Conservation (phyloP, 2,329 filamentous ascomycete species). For the Cordyceps fumosorosea region DNA sequence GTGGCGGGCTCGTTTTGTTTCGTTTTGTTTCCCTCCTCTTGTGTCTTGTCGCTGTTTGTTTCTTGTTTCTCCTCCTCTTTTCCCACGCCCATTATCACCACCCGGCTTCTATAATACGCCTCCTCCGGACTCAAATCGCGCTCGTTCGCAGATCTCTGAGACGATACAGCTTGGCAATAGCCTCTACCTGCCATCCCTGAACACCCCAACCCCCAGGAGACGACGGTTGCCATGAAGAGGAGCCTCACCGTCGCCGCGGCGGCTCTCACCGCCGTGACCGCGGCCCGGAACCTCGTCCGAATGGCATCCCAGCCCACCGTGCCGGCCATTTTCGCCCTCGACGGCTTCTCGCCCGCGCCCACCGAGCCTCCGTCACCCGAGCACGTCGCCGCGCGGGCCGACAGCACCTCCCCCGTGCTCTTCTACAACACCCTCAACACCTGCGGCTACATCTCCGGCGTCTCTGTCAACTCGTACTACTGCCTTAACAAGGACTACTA, state of each 20-base stretch:
- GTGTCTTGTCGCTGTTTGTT: background rate
- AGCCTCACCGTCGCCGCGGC: background rate
- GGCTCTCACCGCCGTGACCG: background rate
- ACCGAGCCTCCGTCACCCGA: constrained; percentile 22
- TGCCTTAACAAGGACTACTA: constrained; percentile 26
- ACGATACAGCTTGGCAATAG: background rate
- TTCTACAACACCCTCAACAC: constrained; percentile 44
- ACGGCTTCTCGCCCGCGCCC: constrained; percentile 9
- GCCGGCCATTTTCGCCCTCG: constrained; percentile 7
- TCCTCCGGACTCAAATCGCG: no score
- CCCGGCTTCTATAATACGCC: background rate
- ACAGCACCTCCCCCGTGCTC: constrained; percentile 21
- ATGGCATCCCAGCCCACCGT: constrained; percentile 8
- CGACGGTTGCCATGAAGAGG: background rate
- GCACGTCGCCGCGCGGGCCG: constrained; percentile 25
- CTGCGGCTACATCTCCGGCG: constrained; percentile 42
- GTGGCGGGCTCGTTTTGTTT: background rate
- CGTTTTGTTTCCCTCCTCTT: background rate
- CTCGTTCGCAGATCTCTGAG: background rate
- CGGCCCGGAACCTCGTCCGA: background rate
- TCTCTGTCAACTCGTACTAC: constrained; percentile 31
- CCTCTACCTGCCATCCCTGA: background rate
- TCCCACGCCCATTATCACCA: background rate
- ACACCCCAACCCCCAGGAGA: background rate
- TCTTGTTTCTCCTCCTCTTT: background rate